A percentile compares a stretch with the other conserved stretches of the same genome.
These are phyloP conservation scores for Parastagonospora nodorum DNA, from an alignment of 2,329 filamentous ascomycete genomes.

Conservation along the genomic window DNA sequence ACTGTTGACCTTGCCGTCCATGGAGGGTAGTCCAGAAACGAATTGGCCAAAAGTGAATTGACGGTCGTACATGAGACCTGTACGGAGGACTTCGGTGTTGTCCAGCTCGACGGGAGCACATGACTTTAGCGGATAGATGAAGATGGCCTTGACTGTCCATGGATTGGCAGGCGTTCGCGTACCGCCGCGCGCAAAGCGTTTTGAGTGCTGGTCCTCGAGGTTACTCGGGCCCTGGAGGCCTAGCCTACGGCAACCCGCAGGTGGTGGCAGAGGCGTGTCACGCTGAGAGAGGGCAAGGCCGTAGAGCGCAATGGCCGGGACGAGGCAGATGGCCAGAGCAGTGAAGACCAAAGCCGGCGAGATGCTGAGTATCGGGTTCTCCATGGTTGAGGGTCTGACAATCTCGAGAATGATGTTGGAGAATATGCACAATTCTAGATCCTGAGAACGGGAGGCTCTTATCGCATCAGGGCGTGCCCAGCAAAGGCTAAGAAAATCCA, in stretches of 20 bases:
- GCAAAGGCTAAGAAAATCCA: slow-evolving; percentile 4
- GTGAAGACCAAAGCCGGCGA: neutral
- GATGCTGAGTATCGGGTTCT: neutral
- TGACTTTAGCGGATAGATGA: slow-evolving; percentile 83
- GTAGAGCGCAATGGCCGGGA: slow-evolving; percentile 29
- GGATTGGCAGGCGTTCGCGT: slow-evolving; percentile 30
- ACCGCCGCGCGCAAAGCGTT: slow-evolving; percentile 50
- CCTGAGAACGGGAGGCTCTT: slow-evolving; percentile 10
- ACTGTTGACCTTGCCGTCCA: slow-evolving; percentile 48
- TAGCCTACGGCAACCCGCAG: slow-evolving; percentile 58
- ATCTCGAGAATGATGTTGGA: neutral
- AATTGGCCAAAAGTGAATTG: slow-evolving; percentile 81
- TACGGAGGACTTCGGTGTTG: slow-evolving; percentile 65
- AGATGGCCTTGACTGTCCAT: slow-evolving; percentile 68
- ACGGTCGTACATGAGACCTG: slow-evolving; percentile 77
- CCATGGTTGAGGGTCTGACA: neutral
- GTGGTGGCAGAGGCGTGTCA: slow-evolving; percentile 28
- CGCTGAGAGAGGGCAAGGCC: slow-evolving; percentile 29
- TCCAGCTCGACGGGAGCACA: slow-evolving; percentile 77
- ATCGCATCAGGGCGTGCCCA: slow-evolving; percentile 19
- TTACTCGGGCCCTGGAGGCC: slow-evolving; percentile 58
- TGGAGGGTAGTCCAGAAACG: slow-evolving; percentile 48
- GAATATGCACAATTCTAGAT: neutral
- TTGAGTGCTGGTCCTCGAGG: slow-evolving; percentile 61
- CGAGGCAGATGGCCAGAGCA: slow-evolving; percentile 15